phyloP scores from a whole-genome alignment of 2,329 filamentous ascomycete species.

The Balansia obtecta region DNA sequence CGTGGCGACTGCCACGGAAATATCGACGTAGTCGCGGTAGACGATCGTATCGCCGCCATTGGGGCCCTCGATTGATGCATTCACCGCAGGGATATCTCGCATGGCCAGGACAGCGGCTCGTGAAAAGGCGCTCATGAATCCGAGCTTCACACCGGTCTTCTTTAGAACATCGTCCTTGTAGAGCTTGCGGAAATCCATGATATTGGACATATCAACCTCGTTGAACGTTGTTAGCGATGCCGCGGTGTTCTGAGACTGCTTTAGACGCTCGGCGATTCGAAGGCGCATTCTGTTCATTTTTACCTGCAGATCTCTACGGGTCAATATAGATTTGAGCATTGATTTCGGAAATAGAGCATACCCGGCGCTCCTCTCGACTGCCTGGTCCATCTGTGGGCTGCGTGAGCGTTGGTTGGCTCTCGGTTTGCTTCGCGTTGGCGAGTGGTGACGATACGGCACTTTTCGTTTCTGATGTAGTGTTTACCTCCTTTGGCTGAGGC shows the following conservation, averaged over 20 bases:
- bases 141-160: slow-evolving; percentile 92
- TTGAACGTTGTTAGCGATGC: slow-evolving; percentile 97
- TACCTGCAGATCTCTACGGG: slow-evolving; percentile 42
- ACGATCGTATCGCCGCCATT: slow-evolving; percentile 95
- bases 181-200: slow-evolving; percentile 93
- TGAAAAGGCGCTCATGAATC: slow-evolving; percentile 99
- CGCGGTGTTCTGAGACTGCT: slow-evolving; percentile 98
- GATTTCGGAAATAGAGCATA: slow-evolving; percentile 32
- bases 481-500: slow-evolving; percentile 13
- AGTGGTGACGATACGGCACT: slow-evolving; percentile 17
- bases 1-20: slow-evolving; percentile 92
- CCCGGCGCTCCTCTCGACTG: slow-evolving; percentile 75
- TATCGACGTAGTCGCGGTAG: slow-evolving; percentile 95
- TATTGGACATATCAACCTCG: slow-evolving; percentile 95
- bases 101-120: slow-evolving; percentile 83
- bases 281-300: slow-evolving; percentile 99
- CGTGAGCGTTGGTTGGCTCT: slow-evolving; percentile 11
- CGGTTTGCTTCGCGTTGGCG: slow-evolving; percentile 16
- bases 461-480: slow-evolving; percentile 23
- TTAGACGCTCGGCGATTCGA: slow-evolving; percentile 90
- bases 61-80: slow-evolving; percentile 92
- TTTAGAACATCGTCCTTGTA: slow-evolving; percentile 97
- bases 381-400: slow-evolving; percentile 29
- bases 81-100: slow-evolving; percentile 88
- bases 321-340: neutral